Evolutionary conservation across 164 flowering plant species (phyloP).

Genomic region (Aristolochia contorta): DNA sequence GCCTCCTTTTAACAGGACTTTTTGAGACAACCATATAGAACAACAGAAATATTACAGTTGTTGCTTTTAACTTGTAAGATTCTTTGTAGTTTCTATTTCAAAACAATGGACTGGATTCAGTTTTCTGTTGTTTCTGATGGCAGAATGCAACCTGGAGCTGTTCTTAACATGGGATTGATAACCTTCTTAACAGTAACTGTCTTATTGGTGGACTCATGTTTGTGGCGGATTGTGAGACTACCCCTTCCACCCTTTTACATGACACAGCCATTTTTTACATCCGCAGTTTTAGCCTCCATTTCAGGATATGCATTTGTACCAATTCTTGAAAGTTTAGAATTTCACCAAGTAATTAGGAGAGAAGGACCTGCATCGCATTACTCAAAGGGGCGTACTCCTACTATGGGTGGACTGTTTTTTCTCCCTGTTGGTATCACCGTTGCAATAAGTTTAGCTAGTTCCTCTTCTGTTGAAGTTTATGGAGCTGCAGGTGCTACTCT

Average conservation of each 20-base stretch:
- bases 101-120: not conserved
- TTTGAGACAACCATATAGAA: not conserved
- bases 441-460: slow-evolving; percentile 43
- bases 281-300: slow-evolving; percentile 39
- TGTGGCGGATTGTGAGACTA: slow-evolving; percentile 83
- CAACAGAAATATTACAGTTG: not conserved
- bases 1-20: not conserved
- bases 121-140: slow-evolving; percentile 13
- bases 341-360: slow-evolving; percentile 37
- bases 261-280: slow-evolving; percentile 59
- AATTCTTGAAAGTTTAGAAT: slow-evolving; percentile 38
- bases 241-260: slow-evolving; percentile 63
- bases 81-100: not conserved
- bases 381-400: slow-evolving; percentile 53
- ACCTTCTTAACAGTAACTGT: slow-evolving; percentile 42
- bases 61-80: not conserved
- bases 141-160: slow-evolving; percentile 57
- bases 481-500: slow-evolving; percentile 29
- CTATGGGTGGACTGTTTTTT: slow-evolving; percentile 89
- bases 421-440: slow-evolving; percentile 68
- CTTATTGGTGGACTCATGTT: slow-evolving; percentile 63
- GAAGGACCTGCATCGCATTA: slow-evolving; percentile 40
- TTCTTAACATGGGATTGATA: slow-evolving; percentile 51
- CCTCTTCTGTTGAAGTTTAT: slow-evolving; percentile 62
- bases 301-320: slow-evolving; percentile 70